These are phyloP conservation scores for Phytophthora pini DNA, from an alignment of 352 stramenopile species.

Conservation along the genomic window DNA sequence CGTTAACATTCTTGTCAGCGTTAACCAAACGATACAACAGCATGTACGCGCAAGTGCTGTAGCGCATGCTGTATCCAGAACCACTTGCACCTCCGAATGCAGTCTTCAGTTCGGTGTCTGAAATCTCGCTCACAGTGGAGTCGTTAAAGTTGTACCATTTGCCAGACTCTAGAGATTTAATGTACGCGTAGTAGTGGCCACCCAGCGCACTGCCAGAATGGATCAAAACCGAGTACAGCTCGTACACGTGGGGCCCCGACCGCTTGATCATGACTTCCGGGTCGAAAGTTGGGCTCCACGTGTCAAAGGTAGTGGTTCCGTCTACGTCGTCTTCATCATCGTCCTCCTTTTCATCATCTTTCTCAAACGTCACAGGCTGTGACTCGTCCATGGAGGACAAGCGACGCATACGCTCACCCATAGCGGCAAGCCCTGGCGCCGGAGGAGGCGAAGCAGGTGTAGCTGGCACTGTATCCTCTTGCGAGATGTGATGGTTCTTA, in stretches of 20 bases:
- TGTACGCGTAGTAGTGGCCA: slow-evolving; percentile 96
- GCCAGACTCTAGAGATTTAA: slow-evolving; percentile 83
- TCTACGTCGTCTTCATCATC: slow-evolving; percentile 24
- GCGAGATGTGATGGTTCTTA: slow-evolving; percentile 30
- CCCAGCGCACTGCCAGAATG: slow-evolving; percentile 92
- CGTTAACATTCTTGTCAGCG: slow-evolving; percentile 68
- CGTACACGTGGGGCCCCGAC: slow-evolving; percentile 83
- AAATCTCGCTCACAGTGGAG: slow-evolving; percentile 80
- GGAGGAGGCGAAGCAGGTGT: slow-evolving; percentile 29
- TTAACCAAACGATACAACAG: slow-evolving; percentile 89
- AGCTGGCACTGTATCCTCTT: slow-evolving; percentile 15
- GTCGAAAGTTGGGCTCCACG: slow-evolving; percentile 79
- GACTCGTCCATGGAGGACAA: slow-evolving; percentile 84
- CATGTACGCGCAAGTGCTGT: slow-evolving; percentile 92
- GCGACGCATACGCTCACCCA: slow-evolving; percentile 37
- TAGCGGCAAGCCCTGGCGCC: slow-evolving; percentile 13
- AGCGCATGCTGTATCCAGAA: slow-evolving; percentile 63
- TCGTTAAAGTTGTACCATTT: slow-evolving; percentile 93
- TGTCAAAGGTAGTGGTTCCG: slow-evolving; percentile 44
- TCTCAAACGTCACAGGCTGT: slow-evolving; percentile 50
- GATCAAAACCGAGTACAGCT: slow-evolving; percentile 94
- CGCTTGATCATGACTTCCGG: slow-evolving; percentile 65
- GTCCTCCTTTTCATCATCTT: slow-evolving; percentile 28
- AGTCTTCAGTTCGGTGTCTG: slow-evolving; percentile 77
- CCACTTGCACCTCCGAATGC: slow-evolving; percentile 67